These are phyloP conservation scores for Senna siamea DNA, from an alignment of 306 rosid species.

Conservation along the genomic window DNA sequence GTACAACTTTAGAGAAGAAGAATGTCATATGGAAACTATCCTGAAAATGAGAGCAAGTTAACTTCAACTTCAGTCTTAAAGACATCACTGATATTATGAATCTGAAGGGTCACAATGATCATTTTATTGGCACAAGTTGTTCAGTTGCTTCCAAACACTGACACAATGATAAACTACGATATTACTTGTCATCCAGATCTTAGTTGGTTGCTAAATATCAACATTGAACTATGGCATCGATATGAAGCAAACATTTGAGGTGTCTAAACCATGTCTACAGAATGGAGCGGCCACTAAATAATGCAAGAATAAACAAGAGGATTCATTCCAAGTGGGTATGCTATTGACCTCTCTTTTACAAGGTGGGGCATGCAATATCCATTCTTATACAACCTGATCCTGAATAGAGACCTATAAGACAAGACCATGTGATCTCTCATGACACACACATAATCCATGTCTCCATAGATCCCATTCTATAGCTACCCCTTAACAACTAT, in stretches of 20 bases:
- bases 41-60: too few relatives aligned
- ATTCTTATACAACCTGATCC: not conserved
- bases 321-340: too few relatives aligned
- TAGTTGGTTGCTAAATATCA: not conserved
- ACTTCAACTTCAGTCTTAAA: not conserved
- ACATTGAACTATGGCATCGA: not conserved
- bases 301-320: too few relatives aligned
- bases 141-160: not conserved
- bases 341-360: not conserved
- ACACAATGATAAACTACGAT: not conserved
- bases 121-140: not conserved
- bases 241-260: too few relatives aligned
- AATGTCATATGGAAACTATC: not conserved
- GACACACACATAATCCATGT: not conserved
- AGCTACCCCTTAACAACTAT: conserved; percentile 3
- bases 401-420: conserved; percentile 12
- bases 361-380: not conserved
- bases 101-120: not conserved
- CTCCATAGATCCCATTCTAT: not conserved
- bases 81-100: not conserved
- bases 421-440: conserved; percentile 43
- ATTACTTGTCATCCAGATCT: not conserved
- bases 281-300: too few relatives aligned
- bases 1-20: not conserved
- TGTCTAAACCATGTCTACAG: too few relatives aligned